These are phyloP conservation scores for Mrakia hoshinonis DNA, from an alignment of 768 basidiomycete species.

Conservation along the genomic window DNA sequence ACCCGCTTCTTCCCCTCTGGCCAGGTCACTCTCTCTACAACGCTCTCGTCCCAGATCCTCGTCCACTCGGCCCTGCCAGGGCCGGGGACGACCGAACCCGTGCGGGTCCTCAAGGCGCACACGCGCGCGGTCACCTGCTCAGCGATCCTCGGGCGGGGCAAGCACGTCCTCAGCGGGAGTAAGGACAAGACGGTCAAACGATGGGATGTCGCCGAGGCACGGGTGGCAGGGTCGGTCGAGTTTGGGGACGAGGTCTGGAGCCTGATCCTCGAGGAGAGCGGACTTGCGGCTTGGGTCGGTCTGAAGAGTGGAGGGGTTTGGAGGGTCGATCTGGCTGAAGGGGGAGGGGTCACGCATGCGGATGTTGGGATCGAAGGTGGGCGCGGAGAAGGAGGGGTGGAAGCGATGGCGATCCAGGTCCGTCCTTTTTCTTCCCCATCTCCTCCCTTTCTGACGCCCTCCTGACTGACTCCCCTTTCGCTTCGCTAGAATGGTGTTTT, in stretches of 20 bases:
- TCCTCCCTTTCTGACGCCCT: background rate
- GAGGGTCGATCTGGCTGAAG: background rate
- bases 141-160: conserved; percentile 57
- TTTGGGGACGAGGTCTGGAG: conserved; percentile 12
- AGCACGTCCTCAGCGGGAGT: conserved; percentile 57
- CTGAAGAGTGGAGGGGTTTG: conserved; percentile 8
- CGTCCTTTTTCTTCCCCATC: background rate
- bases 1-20: conserved; percentile 21
- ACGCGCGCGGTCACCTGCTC: conserved; percentile 56
- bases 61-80: conserved; percentile 54
- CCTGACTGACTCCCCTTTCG: no score
- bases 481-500: background rate
- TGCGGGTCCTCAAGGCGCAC: conserved; percentile 59
- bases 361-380: background rate
- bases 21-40: conserved; percentile 57
- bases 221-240: background rate
- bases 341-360: background rate
- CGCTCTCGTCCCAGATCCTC: conserved; percentile 58
- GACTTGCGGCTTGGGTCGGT: conserved; percentile 4
- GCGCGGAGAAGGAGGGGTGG: background rate
- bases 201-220: conserved; percentile 60
- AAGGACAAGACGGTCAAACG: conserved; percentile 61
- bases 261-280: background rate
- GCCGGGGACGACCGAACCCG: conserved; percentile 35
- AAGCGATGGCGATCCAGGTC: background rate